Evolutionary conservation across 2,329 filamentous ascomycete genomes (phyloP), one percentile per base, ranked within the genome.

Genomic region (Alternaria gansuensis): DNA sequence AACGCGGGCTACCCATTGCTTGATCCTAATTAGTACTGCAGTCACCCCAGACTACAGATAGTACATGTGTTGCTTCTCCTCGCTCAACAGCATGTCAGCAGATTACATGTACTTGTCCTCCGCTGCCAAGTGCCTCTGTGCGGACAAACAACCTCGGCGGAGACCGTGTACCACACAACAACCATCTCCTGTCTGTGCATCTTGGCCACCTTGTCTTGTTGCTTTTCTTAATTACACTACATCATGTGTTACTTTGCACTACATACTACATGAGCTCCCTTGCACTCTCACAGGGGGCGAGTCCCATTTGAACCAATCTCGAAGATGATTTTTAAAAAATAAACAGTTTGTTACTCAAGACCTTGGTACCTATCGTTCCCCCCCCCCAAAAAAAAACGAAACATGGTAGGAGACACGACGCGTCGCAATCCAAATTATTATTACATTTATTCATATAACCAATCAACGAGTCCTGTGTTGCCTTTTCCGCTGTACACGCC

Each of bases 41-140:
- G 21, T n/a, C 14, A 21, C 44, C 44, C 29, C 44, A 48, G 29
- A 48, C 24, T 34, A 24, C 14, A 36, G 29, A 36, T 23, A 26
- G 26, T 39, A 46, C 49, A 29, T 34, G 49, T 36, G 34, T 34
- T 36, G 11, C 54, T 53, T 48, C 54, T 53, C 49, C 49, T 21
- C 41, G 34, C 49, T 33, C 17, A 28, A 24, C 49, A 52, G 50
- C 23, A 28, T 26, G 21, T 53, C 31, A 43, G 37, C 40, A 51
- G 31, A 48, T 48, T 48, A 34, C 21, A 34, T 36, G 31, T 48
- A 33, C 21, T 26, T 48, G 44, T 48, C 14, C 28, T 57, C 54
- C 40, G 54, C 54, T 46, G 54, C 54, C 54, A 57, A 57, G 48
- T 52, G 28, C 9, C 48, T 57, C 48, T 52, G 54, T 52, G 54